Conservation (phyloP, 1,139 yeast species). For the Kluyveromyces marxianus region DNA sequence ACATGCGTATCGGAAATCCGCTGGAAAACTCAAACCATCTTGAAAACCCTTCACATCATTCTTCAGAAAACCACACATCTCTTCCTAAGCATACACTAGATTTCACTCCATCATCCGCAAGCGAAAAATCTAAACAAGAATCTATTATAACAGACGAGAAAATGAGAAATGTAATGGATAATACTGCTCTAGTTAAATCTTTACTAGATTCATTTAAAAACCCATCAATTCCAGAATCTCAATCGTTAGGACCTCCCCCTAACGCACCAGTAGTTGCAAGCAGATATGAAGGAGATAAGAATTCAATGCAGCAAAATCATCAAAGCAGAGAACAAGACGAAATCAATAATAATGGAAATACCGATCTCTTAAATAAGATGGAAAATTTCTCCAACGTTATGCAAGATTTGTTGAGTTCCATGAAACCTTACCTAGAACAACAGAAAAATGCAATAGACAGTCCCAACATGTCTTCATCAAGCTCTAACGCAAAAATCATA, state of each 20-base stretch:
- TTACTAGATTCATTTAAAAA: not conserved
- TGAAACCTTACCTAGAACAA: conserved; percentile 1
- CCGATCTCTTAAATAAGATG: not conserved
- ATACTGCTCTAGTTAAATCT: conserved; percentile 5
- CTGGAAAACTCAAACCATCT: no score
- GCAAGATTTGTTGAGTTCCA: conserved; percentile 1
- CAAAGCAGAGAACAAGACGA: no score
- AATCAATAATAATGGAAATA: no score
- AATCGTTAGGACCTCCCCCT: not conserved
- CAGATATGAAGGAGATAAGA: not conserved
- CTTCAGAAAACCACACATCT: no score
- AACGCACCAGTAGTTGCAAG: not conserved
- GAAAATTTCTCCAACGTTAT: not conserved
- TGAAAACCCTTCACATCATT: no score
- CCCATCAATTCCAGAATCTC: not conserved
- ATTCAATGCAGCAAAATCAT: not conserved
- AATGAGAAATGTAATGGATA: not conserved
- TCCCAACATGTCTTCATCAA: not conserved
- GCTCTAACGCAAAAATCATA: no score
- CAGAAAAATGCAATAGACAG: not conserved
- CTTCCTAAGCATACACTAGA: no score
- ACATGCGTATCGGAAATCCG: no score
- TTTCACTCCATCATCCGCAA: no score
- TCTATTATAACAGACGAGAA: not conserved
- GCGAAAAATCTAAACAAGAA: no score